These are phyloP conservation scores for Penicillium sp. DNA, from an alignment of 2,329 filamentous ascomycete species.

Conservation along the genomic window DNA sequence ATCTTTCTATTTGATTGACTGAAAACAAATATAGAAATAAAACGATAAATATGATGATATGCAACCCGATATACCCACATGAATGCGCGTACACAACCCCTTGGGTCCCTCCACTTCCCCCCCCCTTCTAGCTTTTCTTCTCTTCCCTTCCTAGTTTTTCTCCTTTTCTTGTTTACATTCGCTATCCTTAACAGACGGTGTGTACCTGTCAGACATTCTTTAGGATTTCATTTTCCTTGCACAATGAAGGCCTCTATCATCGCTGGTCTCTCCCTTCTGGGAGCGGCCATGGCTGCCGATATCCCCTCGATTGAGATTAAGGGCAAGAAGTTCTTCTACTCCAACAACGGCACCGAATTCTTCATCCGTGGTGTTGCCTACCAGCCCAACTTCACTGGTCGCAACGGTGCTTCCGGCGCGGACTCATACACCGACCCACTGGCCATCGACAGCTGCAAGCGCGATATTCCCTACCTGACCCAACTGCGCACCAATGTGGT, in stretches of 20 bases:
- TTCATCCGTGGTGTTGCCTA: slow-evolving; percentile 91
- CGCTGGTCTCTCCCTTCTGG: slow-evolving; percentile 54
- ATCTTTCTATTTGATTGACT: background rate
- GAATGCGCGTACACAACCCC: slow-evolving; percentile 2
- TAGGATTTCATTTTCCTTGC: slow-evolving; percentile 14
- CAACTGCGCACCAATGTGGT: slow-evolving; percentile 86
- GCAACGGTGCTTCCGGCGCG: slow-evolving; percentile 43
- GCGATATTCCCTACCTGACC: slow-evolving; percentile 78
- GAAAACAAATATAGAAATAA: background rate
- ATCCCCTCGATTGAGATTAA: slow-evolving; percentile 62
- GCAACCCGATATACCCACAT: slow-evolving; percentile 4
- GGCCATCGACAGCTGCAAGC: slow-evolving; percentile 66
- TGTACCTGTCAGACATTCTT: slow-evolving; percentile 13
- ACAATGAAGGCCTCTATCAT: slow-evolving; percentile 57
- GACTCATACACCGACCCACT: slow-evolving; percentile 77
- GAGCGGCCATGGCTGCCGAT: slow-evolving; percentile 49
- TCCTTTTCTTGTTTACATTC: slow-evolving; percentile 9
- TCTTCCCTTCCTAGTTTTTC: slow-evolving; percentile 3
- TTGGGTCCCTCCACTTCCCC: background rate
- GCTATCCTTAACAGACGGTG: background rate
- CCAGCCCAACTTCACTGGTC: slow-evolving; percentile 66
- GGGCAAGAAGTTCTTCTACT: slow-evolving; percentile 86
- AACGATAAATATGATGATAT: background rate
- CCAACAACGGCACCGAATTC: slow-evolving; percentile 74
- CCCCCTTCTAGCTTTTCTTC: slow-evolving; percentile 11